These are phyloP conservation scores for Cardiospermum halicacabum DNA, from an alignment of 345 rosid genomes.

Conservation along the genomic window DNA sequence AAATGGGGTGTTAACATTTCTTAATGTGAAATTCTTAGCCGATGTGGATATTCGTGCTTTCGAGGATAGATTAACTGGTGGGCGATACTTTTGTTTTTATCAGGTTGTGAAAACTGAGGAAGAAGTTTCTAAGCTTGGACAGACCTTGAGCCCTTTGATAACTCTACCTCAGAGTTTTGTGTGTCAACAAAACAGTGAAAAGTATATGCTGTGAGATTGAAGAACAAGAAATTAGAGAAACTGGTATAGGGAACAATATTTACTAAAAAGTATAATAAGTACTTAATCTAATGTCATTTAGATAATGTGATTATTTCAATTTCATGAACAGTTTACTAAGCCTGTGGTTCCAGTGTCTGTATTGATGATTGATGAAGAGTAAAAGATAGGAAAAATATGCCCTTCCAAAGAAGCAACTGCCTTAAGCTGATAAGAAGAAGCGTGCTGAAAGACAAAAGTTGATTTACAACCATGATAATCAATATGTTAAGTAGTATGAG, in stretches of 20 bases:
- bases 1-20: constrained; percentile 66
- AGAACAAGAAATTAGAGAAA: constrained; percentile 56
- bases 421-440: too few relatives aligned
- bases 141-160: constrained; percentile 58
- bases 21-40: constrained; percentile 52
- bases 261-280: too few relatives aligned
- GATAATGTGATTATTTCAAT: too few relatives aligned
- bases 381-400: too few relatives aligned
- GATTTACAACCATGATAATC: too few relatives aligned
- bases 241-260: constrained; percentile 59
- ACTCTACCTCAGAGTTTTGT: constrained; percentile 61
- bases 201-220: constrained; percentile 55
- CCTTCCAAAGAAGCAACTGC: too few relatives aligned
- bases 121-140: constrained; percentile 51
- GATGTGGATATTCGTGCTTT: constrained; percentile 69
- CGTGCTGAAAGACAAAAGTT: too few relatives aligned
- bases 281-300: too few relatives aligned
- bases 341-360: too few relatives aligned
- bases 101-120: constrained; percentile 57
- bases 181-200: constrained; percentile 48
- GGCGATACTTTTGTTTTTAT: constrained; percentile 80
- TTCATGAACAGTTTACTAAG: too few relatives aligned
- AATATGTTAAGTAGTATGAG: too few relatives aligned
- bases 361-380: too few relatives aligned
- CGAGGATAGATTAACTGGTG: constrained; percentile 57